Base-by-base conservation (phyloP, 2,329 filamentous ascomycete genomes). In the Paecilomyces dactylethromorphus region DNA sequence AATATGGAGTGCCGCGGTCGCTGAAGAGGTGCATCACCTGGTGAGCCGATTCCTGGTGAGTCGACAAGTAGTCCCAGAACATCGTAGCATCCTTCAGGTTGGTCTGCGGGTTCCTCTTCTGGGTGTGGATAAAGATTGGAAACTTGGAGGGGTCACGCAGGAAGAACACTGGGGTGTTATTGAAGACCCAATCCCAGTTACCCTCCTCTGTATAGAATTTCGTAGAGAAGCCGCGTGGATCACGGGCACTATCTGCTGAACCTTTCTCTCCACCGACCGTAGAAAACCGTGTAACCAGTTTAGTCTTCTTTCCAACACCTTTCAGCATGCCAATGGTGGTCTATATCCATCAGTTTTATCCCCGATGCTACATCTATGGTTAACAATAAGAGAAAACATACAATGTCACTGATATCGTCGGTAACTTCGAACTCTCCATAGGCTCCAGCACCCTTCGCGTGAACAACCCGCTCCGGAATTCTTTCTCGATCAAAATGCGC, bases 141-240 rank as follows among this genome's bases (percentile, higher is more conserved):
- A 89, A 90, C 72, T 91, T 90, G 63, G 85, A 81, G 0, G 88
- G 86, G 62, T 91, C 88, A 56, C 88, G 79, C n/a, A 90, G 68
- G 74, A 91, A 91, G 79, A 91, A 91, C 2, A 90, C 84, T 0
- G 88, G 88, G 0, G 86, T 89, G 69, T 90, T 90, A 77, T 89
- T 90, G 61, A 83, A 84, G 15, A 90, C 87, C 71, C 87, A 79
- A 67, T 90, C 87, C 82, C 84, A 88, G 65, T 90, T 90, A n/a
- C 87, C 87, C 65, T 90, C 84, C 18, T 87, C 84, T 0, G 88
- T 90, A 39, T 86, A 81, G 74, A 91, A 88, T 75, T 91, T 91
- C 63, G 89, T 79, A 1, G 87, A 82, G 66, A 91, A 91, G 0
- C 89, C 89, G 66, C 87, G 80, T 10, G 87, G 87, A 64, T 92